Percentiles rank a stretch among this genome's conserved stretches.
These are phyloP conservation scores for Halophytophthora batemanensis DNA, from an alignment of 352 stramenopile species.

Conservation along the genomic window DNA sequence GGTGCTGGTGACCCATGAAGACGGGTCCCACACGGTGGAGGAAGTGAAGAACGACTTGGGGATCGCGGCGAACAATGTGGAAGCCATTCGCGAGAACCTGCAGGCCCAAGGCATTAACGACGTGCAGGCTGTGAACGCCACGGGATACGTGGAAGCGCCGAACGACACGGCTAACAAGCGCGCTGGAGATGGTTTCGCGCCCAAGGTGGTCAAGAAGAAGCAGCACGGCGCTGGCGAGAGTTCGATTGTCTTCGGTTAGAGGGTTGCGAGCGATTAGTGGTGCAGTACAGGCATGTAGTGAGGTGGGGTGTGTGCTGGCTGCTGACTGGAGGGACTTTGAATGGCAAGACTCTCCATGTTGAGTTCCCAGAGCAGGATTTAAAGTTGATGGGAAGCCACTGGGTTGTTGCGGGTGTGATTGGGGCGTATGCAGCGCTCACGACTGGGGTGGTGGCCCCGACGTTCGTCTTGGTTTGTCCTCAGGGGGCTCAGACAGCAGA, in stretches of 20 bases:
- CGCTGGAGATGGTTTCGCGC: constrained; percentile 38
- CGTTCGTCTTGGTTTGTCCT: constrained; percentile 15
- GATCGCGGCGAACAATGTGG: constrained; percentile 60
- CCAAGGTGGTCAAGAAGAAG: constrained; percentile 73
- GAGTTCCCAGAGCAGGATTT: too few species aligned
- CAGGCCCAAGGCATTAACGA: constrained; percentile 64
- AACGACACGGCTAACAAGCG: constrained; percentile 54
- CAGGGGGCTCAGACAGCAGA: constrained; percentile 30
- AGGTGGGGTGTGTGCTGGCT: too few species aligned
- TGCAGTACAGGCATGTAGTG: too few species aligned
- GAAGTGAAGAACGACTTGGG: constrained; percentile 86
- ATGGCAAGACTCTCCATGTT: too few species aligned
- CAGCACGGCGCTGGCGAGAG: constrained; percentile 68
- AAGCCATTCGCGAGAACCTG: constrained; percentile 76
- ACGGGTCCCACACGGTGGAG: constrained; percentile 78
- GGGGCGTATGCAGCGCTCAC: too few species aligned
- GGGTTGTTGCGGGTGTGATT: too few species aligned
- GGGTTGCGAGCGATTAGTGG: not conserved
- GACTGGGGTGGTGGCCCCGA: too few species aligned
- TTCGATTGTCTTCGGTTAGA: constrained; percentile 83
- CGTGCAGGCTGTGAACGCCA: constrained; percentile 40
- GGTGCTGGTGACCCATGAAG: constrained; percentile 83
- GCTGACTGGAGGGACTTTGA: too few species aligned
- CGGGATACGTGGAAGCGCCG: constrained; percentile 46
- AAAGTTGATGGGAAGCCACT: too few species aligned